phyloP scores from a whole-genome alignment of 1,284 basidiomycete species.

The Ceratobasidium sp. region DNA sequence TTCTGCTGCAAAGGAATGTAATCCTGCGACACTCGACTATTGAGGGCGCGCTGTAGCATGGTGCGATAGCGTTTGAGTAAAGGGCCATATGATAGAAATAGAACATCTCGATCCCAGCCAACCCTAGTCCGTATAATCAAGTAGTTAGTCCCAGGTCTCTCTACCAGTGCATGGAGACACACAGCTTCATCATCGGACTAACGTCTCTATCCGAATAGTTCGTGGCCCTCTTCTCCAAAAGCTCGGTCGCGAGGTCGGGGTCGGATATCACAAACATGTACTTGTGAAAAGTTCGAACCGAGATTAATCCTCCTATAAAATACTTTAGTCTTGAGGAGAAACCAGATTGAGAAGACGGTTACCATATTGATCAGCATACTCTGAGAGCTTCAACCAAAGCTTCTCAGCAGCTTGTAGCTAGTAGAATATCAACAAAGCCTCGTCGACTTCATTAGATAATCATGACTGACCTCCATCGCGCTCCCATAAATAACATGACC shows the following conservation, averaged over 20 bases:
- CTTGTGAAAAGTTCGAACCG: slow-evolving; percentile 5
- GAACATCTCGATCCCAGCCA: slow-evolving; percentile 19
- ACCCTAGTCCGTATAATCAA: background rate
- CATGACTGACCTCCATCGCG: too few species aligned
- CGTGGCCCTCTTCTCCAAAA: slow-evolving; percentile 21
- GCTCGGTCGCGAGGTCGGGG: background rate
- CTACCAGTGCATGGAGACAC: background rate
- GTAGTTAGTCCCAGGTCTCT: too few species aligned
- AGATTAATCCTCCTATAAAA: background rate
- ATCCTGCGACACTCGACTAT: background rate
- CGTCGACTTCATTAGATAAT: too few species aligned
- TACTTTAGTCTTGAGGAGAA: background rate
- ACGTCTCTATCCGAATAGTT: slow-evolving; percentile 23
- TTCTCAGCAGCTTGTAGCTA: slow-evolving; percentile 5
- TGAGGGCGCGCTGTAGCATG: slow-evolving; percentile 10
- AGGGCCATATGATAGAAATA: background rate
- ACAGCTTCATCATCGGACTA: slow-evolving; percentile 17
- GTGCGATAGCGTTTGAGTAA: too few species aligned
- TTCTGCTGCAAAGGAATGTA: slow-evolving; percentile 12
- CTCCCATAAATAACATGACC: background rate
- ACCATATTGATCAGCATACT: slow-evolving; percentile 32
- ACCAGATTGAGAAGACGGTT: background rate
- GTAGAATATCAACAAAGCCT: too few species aligned
- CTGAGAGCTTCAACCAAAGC: slow-evolving; percentile 32
- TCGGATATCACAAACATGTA: slow-evolving; percentile 7